Evolutionary conservation across 257 asterid species (phyloP).

Genomic region (Plantago major): DNA sequence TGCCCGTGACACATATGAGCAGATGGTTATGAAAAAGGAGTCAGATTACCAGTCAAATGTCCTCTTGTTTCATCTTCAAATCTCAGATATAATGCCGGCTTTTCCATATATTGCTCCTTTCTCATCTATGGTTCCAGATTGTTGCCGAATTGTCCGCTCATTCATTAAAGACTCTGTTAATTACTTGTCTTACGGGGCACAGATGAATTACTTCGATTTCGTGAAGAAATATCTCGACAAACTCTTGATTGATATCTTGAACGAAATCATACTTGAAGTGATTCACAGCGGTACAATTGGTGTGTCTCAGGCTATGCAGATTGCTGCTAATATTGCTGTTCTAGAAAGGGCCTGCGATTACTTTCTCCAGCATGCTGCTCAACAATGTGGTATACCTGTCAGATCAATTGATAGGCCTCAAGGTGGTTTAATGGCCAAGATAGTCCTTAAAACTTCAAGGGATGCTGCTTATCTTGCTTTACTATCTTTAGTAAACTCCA

Average conservation of each 20-base stretch:
- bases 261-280: constrained; percentile 55
- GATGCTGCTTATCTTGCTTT: constrained; percentile 88
- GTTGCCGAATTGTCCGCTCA: constrained; percentile 73
- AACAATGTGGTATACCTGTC: constrained; percentile 87
- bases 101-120: constrained; percentile 91
- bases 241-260: constrained; percentile 75
- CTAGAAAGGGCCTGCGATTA: constrained; percentile 87
- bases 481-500: constrained; percentile 55
- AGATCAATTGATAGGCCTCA: constrained; percentile 78
- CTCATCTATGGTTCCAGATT: constrained; percentile 85
- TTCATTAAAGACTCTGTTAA: constrained; percentile 81
- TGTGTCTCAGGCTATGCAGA: constrained; percentile 92
- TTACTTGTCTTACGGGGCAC: constrained; percentile 75
- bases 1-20: constrained; percentile 54
- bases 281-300: constrained; percentile 57
- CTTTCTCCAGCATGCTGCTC: constrained; percentile 95
- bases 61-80: constrained; percentile 76
- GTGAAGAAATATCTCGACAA: constrained; percentile 74
- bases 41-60: constrained; percentile 88
- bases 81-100: constrained; percentile 92
- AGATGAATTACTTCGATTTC: constrained; percentile 75
- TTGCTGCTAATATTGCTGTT: constrained; percentile 87
- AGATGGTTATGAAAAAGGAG: constrained; percentile 91
- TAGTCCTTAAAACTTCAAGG: constrained; percentile 76
- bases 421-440: constrained; percentile 72